phyloP scores from a whole-genome alignment of 2,329 filamentous ascomycete genomes.

The Cladorrhinum sp. region DNA sequence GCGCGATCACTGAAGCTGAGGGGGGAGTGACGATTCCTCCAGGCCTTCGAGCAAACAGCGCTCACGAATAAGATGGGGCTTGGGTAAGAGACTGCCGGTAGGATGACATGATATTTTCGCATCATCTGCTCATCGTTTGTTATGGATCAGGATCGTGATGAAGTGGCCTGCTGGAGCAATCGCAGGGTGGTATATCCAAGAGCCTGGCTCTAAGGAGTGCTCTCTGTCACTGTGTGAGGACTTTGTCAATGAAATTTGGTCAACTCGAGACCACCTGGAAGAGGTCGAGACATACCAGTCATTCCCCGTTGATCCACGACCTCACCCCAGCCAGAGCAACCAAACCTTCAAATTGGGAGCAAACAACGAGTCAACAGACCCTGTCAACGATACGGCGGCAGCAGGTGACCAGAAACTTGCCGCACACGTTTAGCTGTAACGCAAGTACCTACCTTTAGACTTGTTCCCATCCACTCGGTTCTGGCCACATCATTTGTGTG shows the following conservation, averaged over 20 bases:
- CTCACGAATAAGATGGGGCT: neutral
- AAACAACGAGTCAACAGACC: neutral
- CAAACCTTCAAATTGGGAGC: neutral
- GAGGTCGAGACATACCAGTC: neutral
- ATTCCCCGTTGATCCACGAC: neutral
- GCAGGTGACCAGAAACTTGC: neutral
- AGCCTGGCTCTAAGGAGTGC: neutral
- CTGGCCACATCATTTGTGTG: neutral
- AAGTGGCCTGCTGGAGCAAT: neutral
- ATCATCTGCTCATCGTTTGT: neutral
- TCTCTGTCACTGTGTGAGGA: neutral
- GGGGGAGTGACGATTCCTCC: neutral
- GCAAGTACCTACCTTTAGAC: neutral
- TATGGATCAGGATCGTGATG: neutral
- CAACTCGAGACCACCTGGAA: neutral
- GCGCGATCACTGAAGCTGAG: neutral
- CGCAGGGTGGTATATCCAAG: neutral
- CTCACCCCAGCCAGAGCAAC: neutral
- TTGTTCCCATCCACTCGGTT: neutral
- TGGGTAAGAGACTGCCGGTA: neutral
- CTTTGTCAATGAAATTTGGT: neutral
- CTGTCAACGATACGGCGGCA: neutral
- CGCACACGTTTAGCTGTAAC: neutral
- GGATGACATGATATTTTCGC: neutral
- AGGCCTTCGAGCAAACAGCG: neutral